Base-by-base conservation (phyloP, 2,329 filamentous ascomycete genomes). In the Aspergillus fructus region DNA sequence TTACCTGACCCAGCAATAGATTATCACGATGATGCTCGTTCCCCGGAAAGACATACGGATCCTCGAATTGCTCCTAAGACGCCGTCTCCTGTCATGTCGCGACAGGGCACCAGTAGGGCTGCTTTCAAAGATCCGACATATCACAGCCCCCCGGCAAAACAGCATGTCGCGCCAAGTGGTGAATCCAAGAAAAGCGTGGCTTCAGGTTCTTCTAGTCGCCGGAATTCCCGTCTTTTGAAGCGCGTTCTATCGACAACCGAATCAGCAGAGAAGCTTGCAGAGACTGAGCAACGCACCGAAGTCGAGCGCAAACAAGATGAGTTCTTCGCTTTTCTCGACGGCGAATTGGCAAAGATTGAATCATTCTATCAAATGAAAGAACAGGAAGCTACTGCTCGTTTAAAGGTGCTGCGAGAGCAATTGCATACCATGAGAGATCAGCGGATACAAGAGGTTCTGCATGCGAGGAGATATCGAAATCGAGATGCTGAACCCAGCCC, bases 341-440 rank as follows among this genome's bases (percentile, higher is more conserved):
- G 78, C 9, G 89, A 99, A 75, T 79, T 99, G 13, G 82, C 87
- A n/a, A 99, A 97, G 75, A 91, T 99, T 11, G 93, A 99, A 70
- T 76, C 80, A 0, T 99, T 99, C 69, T 97, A 97, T 78, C 87
- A 85, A 65, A 78, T 85, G 64, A 97, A 97, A 70, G 94, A 99
- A 70, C 83, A 90, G 27, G 91, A 97, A 70, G 91, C 93, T 0
- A 89, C 86, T 0, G 78, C 87, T 54, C 85, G 93, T 2, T 78
- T 97, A 23, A 77, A 79, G 0, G 73, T 89, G 4, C 79, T 99
- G 47, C 85, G 90, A 42, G 86, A 92, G 51, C 94, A 99, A 71
- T 81, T 99, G 33, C 93, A 96, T 69, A 89, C 96, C 66, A 96
- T 97, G 91, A 85, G 92, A 45, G 91, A 96, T 71, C 85, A 89